Base-by-base conservation (phyloP, 495 filamentous ascomycete genomes). In the Penicillium soppii region DNA sequence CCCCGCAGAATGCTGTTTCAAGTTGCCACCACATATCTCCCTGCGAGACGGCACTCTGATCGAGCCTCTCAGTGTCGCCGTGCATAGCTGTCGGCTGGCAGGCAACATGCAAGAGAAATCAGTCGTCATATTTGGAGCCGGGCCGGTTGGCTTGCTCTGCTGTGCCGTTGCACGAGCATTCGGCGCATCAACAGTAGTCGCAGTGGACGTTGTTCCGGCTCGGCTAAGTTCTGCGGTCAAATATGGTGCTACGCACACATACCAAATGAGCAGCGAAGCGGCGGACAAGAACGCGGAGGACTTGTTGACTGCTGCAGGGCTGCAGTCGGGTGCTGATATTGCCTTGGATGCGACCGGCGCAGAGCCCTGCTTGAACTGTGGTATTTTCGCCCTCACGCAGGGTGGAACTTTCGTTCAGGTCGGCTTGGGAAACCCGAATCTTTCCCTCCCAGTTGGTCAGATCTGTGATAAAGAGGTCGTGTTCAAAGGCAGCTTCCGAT, bases 331-430 rank as follows among this genome's bases (percentile, higher is more conserved):
- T 7, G 86, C 83, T 10, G 83, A 91, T 68, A 79, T 82, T 10
- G 84, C 85, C 17, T 87, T 95, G 47, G 90, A 95, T 69, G 90
- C 89, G 16, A 82, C 77, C 13, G 90, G 90, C 23, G 90, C 88
- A 2, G 87, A 89, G 63, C 79, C 81, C 1, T 86, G 79, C 44
- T 86, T 95, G 61, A 82, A 90, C 65, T 76, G 83, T 0, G 80
- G 78, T 8, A 78, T 94, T 43, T 81, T 90, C 68, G 77, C 76
- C 20, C 77, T 91, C 5, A 70, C 84, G 47, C 66, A 74, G 26
- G 90, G 90, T 8, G 90, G 90, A 9, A 86, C 85, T 1, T 92
- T 89, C 61, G 85, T 92, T 3, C 90, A 94, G 71, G 90, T 81
- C 50, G 90, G 90, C 15, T 86, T 94, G 80, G 90, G 89, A 47